phyloP scores from a whole-genome alignment of 108 stramenopile species.

The Thalassiosira profunda region DNA sequence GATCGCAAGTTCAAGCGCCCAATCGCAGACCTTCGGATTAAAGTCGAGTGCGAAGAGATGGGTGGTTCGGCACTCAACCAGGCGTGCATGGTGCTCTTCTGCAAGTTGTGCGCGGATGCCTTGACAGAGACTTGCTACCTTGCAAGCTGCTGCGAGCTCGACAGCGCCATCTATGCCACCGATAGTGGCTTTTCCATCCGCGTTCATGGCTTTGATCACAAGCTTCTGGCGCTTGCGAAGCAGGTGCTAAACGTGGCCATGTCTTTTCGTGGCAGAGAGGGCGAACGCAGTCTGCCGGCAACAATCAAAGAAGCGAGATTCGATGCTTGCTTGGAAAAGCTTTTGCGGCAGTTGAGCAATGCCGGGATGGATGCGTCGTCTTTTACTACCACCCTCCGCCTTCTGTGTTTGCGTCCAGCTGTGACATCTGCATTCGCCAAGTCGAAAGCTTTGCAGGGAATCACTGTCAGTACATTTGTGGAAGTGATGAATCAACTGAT shows the following conservation, averaged over 20 bases:
- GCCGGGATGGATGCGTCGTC: conserved; percentile 67
- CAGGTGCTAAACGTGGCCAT: conserved; percentile 56
- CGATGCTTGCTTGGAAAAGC: conserved; percentile 70
- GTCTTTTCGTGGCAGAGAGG: conserved; percentile 61
- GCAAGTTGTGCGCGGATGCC: conserved; percentile 67
- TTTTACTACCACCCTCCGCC: conserved; percentile 57
- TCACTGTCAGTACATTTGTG: conserved; percentile 52
- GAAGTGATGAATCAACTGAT: conserved; percentile 53
- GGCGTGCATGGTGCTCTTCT: conserved; percentile 79
- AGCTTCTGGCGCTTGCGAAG: conserved; percentile 63
- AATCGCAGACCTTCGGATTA: conserved; percentile 77
- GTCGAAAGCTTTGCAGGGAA: conserved; percentile 56
- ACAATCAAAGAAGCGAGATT: conserved; percentile 63
- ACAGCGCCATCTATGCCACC: conserved; percentile 52
- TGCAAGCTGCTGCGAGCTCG: conserved; percentile 78
- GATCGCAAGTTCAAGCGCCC: conserved; percentile 86
- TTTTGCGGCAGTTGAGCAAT: conserved; percentile 65
- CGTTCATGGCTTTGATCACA: conserved; percentile 82
- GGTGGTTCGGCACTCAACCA: conserved; percentile 70
- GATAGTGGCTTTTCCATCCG: conserved; percentile 80
- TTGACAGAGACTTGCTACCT: conserved; percentile 76
- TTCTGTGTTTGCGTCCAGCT: conserved; percentile 65
- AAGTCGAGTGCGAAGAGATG: conserved; percentile 61
- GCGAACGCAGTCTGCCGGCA: conserved; percentile 47
- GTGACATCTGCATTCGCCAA: conserved; percentile 66